A percentile compares a stretch with the other conserved stretches of the same genome.
phyloP scores from a whole-genome alignment of 78 protist species.

The Isochrysis galbana region DNA sequence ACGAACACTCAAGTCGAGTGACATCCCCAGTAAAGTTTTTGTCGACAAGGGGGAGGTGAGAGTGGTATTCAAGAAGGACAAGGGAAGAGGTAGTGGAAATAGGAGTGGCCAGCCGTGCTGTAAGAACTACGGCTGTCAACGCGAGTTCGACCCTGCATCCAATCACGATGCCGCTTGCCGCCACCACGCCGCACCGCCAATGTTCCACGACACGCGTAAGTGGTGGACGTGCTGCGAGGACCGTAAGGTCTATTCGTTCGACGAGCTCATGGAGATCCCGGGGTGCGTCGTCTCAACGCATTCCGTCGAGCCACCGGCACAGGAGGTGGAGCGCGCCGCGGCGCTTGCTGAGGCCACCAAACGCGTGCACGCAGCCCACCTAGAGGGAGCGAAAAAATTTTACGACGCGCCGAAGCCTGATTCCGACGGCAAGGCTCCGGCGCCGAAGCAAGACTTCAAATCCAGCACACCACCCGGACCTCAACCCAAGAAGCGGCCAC shows the following conservation, averaged over 20 bases:
- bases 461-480: too few relatives aligned
- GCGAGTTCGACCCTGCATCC: not conserved
- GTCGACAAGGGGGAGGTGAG: not conserved
- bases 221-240: constrained; percentile 33
- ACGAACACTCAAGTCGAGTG: not conserved
- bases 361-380: not conserved
- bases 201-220: constrained; percentile 41
- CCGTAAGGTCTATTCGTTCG: not conserved
- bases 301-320: not conserved
- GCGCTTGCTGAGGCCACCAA: not conserved
- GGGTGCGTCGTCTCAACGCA: not conserved
- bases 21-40: too few relatives aligned
- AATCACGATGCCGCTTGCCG: not conserved
- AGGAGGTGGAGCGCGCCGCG: too few relatives aligned
- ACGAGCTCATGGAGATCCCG: not conserved
- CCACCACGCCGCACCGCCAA: not conserved
- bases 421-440: not conserved
- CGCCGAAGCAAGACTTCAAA: not conserved
- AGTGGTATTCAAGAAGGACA: not conserved
- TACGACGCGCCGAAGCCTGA: not conserved
- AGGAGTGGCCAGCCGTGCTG: not conserved
- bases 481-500: not conserved
- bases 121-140: constrained; percentile 28
- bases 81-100: too few relatives aligned
- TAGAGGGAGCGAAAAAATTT: not conserved